Evolutionary conservation across 139 green algal species (phyloP), one percentile per base, ranked within the genome.

Genomic region (Coelastrella sp.): DNA sequence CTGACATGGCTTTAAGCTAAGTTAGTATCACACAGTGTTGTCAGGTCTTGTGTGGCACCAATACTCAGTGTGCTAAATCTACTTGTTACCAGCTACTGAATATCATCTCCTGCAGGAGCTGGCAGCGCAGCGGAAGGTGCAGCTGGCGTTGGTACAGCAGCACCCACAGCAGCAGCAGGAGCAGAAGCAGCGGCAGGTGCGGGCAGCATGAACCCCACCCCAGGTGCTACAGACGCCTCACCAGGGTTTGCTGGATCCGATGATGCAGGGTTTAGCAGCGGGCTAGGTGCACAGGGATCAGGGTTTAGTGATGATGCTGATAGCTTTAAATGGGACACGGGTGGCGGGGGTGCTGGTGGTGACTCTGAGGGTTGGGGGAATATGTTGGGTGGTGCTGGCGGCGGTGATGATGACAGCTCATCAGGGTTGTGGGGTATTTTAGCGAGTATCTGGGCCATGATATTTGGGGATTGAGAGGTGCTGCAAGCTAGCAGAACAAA

Each of bases 281-380:
- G 71, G 11, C 14, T 77, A 10, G 17, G 54, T 4, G n/a, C 58
- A 47, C 59, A 76, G 83, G 54, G 56, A 78, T 32, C 82, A 88
- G 85, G 85, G n/a, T 90, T 90, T 75, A 76, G 2, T 71, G 85
- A 90, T 83, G 74, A 90, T 84, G 85, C 85, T 11, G 85, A 84
- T 32, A 90, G 73, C 59, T 90, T 90, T 5, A 84, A 13, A 57
- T 88, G 83, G 83, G 83, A 88, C 54, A 80, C 66, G 20, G 66
- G 17, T 5, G 47, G 61, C 22, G n/a, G 81, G 57, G 80, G 81
- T n/a, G 32, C 23, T 14, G 82, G 64, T 3, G 65, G 32, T 17
- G 65, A 87, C 56, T 32, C 16, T 7, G 82, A 65, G 2, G 82
- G 82, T 0, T 87, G 82, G 82, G 82, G 65, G 16, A 10, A 8